A percentile compares a stretch with the other conserved stretches of the same genome.
Evolutionary conservation across 1,139 yeast species (phyloP).

Genomic region (Diutina catenulata): DNA sequence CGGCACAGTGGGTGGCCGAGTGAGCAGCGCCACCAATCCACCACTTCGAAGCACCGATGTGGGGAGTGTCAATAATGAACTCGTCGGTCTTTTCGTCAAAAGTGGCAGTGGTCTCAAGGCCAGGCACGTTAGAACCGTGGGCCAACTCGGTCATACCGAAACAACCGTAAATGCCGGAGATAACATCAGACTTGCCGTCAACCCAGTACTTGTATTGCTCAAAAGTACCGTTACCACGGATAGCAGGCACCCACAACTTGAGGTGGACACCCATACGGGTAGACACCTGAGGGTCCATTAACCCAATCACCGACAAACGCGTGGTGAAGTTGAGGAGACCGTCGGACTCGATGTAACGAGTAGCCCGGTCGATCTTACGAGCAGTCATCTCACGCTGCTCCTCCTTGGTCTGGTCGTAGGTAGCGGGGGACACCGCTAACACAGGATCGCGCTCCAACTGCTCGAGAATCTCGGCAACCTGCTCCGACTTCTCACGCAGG

Average conservation of each 20-base stretch:
- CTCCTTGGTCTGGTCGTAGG: constrained; percentile 27
- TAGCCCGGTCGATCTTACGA: constrained; percentile 27
- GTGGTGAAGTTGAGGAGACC: constrained; percentile 21
- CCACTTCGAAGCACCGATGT: constrained; percentile 41
- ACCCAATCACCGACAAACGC: constrained; percentile 27
- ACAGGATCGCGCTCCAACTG: constrained; percentile 41
- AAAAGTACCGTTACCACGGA: constrained; percentile 40
- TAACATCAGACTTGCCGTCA: constrained; percentile 32
- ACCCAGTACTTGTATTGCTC: constrained; percentile 65
- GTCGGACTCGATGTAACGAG: constrained; percentile 33
- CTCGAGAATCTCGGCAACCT: constrained; percentile 23
- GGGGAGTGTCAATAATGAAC: constrained; percentile 35
- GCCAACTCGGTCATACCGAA: constrained; percentile 41
- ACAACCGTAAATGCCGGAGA: constrained; percentile 33
- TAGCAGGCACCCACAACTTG: constrained; percentile 34
- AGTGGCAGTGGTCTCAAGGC: constrained; percentile 37
- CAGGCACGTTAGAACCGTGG: constrained; percentile 37
- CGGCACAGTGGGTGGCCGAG: constrained; percentile 33
- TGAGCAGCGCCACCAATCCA: constrained; percentile 44
- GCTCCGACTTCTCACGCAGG: constrained; percentile 20
- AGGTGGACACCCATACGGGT: constrained; percentile 39
- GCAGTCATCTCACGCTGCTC: constrained; percentile 36
- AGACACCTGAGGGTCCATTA: constrained; percentile 38
- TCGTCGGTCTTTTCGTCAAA: constrained; percentile 29
- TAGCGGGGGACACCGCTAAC: constrained; percentile 22